Base-by-base conservation (phyloP, 2,329 filamentous ascomycete genomes). In the Chaetomium globosum region DNA sequence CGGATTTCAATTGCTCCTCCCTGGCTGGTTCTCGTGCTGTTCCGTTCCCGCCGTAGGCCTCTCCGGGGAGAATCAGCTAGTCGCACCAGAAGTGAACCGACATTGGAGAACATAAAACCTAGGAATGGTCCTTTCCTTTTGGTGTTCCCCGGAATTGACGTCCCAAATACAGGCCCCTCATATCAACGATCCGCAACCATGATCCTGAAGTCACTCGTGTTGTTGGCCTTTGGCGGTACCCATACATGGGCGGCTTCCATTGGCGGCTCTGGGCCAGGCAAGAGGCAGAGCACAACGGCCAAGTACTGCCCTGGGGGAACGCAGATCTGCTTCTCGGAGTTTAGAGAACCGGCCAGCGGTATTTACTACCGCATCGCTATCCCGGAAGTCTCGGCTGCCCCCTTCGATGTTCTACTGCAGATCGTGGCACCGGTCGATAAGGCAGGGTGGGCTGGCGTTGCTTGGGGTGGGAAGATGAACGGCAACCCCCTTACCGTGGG, bases 381-480 rank as follows among this genome's bases (percentile, higher is more conserved):
- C 12, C 77, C 77, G 0, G 71, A 75, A 12, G 68, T 71, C 4
- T 68, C 74, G 10, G 64, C 69, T 16, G 70, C 71, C 0, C 75
- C 77, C 0, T 78, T 77, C 48, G 77, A 79, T 54, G 74, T 76
- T 2, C 71, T 78, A 2, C 52, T 79, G 43, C 76, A 78, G 63
- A 76, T 79, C 26, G 71, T 77, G 1, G 77, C 77, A 0, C 77
- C 77, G 0, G 70, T 72, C 13, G 67, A 72, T 3, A 68, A 57
- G 3, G 74, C 75, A 54, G 77, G 76, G 23, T 79, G 77, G 77
- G 76, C 76, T 0, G 76, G 75, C 0, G 71, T 79, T 36, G 73
- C 76, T 1, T 79, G 77, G 76, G 77, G 76, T 10, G 77, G 77
- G 0, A 75, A 73, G 23, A 79, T 79, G 77, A 74, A 73, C 2